Evolutionary conservation across 2,329 filamentous ascomycete genomes (phyloP).

Genomic region (Trichoderma arundinaceum): DNA sequence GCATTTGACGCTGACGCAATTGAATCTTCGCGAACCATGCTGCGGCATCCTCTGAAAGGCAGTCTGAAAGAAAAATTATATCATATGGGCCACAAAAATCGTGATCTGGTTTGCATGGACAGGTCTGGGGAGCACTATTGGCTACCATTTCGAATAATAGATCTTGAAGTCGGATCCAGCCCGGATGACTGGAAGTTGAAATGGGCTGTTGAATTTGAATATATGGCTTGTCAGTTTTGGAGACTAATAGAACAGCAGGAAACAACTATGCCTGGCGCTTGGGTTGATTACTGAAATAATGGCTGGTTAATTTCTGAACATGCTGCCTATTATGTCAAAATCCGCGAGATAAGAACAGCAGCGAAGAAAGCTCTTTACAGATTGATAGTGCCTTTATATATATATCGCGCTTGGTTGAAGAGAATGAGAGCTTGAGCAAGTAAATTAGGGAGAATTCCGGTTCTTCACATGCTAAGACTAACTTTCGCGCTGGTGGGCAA

Average conservation of each 20-base stretch:
- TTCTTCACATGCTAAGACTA: too few relatives aligned
- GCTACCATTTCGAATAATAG: slow-evolving; percentile 37
- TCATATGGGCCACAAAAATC: background rate
- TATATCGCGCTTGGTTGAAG: too few relatives aligned
- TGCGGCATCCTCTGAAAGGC: slow-evolving; percentile 28
- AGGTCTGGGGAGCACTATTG: slow-evolving; percentile 31
- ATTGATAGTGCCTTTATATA: too few relatives aligned
- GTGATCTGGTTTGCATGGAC: background rate
- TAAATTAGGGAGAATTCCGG: too few relatives aligned
- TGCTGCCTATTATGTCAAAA: too few relatives aligned
- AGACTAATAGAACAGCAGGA: slow-evolving; percentile 31
- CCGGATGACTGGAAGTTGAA: slow-evolving; percentile 36
- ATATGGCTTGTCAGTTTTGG: slow-evolving; percentile 41
- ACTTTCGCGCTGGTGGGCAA: too few relatives aligned
- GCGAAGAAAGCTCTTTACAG: too few relatives aligned
- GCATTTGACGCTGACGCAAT: slow-evolving; percentile 36
- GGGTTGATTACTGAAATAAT: slow-evolving; percentile 35
- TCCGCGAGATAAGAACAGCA: background rate
- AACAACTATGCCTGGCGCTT: slow-evolving; percentile 38
- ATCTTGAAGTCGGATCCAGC: slow-evolving; percentile 32
- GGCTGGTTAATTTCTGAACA: background rate
- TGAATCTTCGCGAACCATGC: slow-evolving; percentile 4
- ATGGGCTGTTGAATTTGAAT: slow-evolving; percentile 40
- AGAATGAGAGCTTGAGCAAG: too few relatives aligned
- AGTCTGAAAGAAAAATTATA: background rate